Conservation (phyloP, 495 filamentous ascomycete genomes). For the Baudoinia panamericana region DNA sequence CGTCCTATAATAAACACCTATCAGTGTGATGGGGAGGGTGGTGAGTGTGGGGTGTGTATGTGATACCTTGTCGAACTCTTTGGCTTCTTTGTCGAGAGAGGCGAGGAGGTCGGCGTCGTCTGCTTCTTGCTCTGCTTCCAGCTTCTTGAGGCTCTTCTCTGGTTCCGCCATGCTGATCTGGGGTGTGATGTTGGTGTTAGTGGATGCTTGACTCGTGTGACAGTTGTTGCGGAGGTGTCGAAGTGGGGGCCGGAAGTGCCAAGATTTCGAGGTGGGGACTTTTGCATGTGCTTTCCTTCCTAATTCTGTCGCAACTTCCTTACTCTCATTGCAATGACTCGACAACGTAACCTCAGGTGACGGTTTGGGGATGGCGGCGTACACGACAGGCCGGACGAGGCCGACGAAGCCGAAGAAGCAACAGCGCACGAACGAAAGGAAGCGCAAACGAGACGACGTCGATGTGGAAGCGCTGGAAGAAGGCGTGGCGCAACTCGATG, state of each 20-base stretch:
- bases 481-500: constrained; percentile 35
- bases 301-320: neutral
- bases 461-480: constrained; percentile 45
- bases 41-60: constrained; percentile 8
- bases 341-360: too few species aligned
- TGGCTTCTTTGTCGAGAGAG: constrained; percentile 70
- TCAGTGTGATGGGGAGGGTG: neutral
- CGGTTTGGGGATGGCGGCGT: constrained; percentile 18
- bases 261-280: neutral
- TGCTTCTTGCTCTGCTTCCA: constrained; percentile 28
- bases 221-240: too few species aligned
- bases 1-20: constrained; percentile 47
- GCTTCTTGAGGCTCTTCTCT: constrained; percentile 21
- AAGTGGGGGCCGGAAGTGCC: neutral
- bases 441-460: constrained; percentile 51
- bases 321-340: too few species aligned
- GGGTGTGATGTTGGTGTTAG: too few species aligned
- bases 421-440: constrained; percentile 33
- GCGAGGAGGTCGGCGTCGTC: constrained; percentile 74
- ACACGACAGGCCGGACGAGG: constrained; percentile 23
- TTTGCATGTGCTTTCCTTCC: constrained; percentile 6
- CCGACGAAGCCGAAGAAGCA: constrained; percentile 32
- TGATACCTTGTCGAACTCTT: constrained; percentile 65
- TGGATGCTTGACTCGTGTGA: too few species aligned
- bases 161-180: constrained; percentile 17